Evolutionary conservation across 768 basidiomycete genomes (phyloP).

Genomic region (Cystobasidiopsis lactophilus): DNA sequence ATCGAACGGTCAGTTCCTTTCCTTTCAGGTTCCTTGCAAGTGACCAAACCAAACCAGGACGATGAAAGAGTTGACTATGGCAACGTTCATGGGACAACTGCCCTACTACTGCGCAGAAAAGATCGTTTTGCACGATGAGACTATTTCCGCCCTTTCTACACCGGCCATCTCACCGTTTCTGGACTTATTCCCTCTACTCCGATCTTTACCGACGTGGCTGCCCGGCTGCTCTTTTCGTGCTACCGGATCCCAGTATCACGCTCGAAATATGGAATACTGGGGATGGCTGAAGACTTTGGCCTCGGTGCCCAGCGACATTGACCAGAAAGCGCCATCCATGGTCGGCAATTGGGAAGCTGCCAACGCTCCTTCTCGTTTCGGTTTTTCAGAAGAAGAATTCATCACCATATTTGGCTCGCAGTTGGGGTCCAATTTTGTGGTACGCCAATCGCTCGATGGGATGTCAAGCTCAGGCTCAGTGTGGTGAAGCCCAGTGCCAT

Average conservation of each 20-base stretch:
- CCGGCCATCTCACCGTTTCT: constrained; percentile 2
- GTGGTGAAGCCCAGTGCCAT: not conserved
- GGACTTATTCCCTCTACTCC: constrained; percentile 1
- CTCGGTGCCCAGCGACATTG: not conserved
- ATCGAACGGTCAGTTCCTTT: not conserved
- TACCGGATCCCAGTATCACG: too few species aligned
- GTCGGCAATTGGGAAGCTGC: not conserved
- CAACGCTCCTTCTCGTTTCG: not conserved
- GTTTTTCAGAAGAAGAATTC: constrained; percentile 1
- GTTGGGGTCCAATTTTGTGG: constrained; percentile 6
- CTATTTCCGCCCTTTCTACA: not conserved
- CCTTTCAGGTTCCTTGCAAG: not conserved
- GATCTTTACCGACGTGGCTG: not conserved
- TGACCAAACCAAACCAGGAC: not conserved
- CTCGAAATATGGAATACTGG: not conserved
- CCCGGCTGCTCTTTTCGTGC: not conserved
- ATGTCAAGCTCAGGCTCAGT: not conserved
- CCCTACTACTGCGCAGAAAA: not conserved
- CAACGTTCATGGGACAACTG: constrained; percentile 1
- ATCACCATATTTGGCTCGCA: not conserved
- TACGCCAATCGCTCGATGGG: not conserved
- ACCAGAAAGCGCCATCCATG: not conserved
- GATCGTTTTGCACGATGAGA: not conserved
- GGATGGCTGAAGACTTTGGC: too few species aligned
- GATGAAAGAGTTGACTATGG: constrained; percentile 1